These are phyloP conservation scores for Ormosia semicastrata DNA, from an alignment of 306 rosid genomes.

Conservation along the genomic window DNA sequence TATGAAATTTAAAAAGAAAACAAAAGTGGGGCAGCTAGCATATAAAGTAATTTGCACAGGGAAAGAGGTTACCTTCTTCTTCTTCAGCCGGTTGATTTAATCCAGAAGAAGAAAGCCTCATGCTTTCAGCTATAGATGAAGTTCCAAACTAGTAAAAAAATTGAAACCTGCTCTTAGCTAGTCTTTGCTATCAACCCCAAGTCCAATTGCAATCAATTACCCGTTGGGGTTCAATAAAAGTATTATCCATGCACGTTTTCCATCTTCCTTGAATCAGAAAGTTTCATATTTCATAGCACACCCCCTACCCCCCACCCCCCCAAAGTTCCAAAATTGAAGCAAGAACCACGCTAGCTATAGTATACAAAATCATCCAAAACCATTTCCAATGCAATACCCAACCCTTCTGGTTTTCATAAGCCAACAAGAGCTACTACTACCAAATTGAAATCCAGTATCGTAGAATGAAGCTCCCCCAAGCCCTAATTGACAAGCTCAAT, in stretches of 20 bases:
- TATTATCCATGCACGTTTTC: conserved; percentile 2
- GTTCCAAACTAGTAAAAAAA: conserved; percentile 32
- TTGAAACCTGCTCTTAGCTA: background rate
- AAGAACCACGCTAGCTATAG: background rate
- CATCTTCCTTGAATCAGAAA: conserved; percentile 27
- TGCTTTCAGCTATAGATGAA: conserved; percentile 26
- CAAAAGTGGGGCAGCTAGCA: background rate
- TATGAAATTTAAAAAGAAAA: background rate
- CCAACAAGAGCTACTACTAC: conserved; percentile 26
- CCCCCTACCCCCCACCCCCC: conserved; percentile 33
- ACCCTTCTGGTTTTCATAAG: conserved; percentile 49
- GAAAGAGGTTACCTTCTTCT: conserved; percentile 44
- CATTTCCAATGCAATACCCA: conserved; percentile 57
- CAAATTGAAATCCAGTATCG: conserved; percentile 20
- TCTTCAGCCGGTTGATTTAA: conserved; percentile 51
- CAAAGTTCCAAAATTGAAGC: conserved; percentile 25
- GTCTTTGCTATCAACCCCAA: conserved; percentile 17
- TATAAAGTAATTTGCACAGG: background rate
- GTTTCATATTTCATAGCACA: background rate
- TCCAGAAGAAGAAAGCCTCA: conserved; percentile 62
- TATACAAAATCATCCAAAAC: conserved; percentile 52
- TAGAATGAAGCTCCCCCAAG: background rate
- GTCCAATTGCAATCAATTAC: conserved; percentile 26
- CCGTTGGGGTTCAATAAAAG: background rate
- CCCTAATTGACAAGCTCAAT: conserved; percentile 14